A percentile compares a stretch with the other conserved stretches of the same genome.
These are phyloP conservation scores for Stylonectria norvegica DNA, from an alignment of 2,329 filamentous ascomycete species.

Conservation along the genomic window DNA sequence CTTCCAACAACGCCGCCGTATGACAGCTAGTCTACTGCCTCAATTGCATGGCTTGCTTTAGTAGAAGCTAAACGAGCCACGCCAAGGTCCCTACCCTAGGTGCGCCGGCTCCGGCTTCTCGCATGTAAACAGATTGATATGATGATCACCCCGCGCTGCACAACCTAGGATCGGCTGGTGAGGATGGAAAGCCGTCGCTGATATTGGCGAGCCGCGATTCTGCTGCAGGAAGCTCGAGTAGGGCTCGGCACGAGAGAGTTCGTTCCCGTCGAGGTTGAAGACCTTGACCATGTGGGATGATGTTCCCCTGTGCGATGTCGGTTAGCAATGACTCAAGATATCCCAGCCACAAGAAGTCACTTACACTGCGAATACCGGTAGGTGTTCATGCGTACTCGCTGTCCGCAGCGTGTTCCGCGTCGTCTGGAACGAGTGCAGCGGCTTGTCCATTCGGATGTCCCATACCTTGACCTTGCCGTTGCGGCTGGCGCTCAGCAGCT, in stretches of 20 bases:
- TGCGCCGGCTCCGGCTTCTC: constrained; percentile 43
- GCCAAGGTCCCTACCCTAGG: constrained; percentile 28
- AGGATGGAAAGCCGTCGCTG: constrained; percentile 89
- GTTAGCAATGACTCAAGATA: constrained; percentile 28
- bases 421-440: constrained; percentile 69
- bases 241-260: constrained; percentile 81
- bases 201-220: constrained; percentile 76
- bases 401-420: constrained; percentile 78
- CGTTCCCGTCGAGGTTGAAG: constrained; percentile 80
- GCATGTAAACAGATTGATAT: constrained; percentile 85
- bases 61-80: constrained; percentile 14
- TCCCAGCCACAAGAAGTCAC: constrained; percentile 34
- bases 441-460: constrained; percentile 86
- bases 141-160: constrained; percentile 79
- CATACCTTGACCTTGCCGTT: constrained; percentile 94
- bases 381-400: constrained; percentile 89
- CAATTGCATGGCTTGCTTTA: constrained; percentile 5
- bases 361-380: constrained; percentile 92
- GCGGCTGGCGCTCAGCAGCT: constrained; percentile 83
- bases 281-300: constrained; percentile 85
- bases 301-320: constrained; percentile 62
- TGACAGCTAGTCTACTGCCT: constrained; percentile 8
- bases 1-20: constrained; percentile 2
- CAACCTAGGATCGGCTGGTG: constrained; percentile 89
- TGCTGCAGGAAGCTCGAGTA: constrained; percentile 85